Percentiles rank a stretch among this genome's conserved stretches.
Conservation (phyloP, 257 asterid species). For the Cruciata laevipes region DNA sequence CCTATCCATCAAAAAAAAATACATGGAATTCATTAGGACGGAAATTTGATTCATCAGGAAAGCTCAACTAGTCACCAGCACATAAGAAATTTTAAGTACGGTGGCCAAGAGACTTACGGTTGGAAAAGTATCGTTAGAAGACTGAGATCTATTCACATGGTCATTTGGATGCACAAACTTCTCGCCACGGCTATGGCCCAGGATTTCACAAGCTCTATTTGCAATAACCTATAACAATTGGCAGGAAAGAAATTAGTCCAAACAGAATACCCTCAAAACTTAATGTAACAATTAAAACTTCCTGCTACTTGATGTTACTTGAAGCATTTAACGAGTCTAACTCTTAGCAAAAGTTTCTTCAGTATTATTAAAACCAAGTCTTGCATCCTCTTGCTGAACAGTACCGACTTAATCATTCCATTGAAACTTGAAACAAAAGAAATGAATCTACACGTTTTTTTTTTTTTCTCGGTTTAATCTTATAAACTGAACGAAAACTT, state of each 20-base stretch:
- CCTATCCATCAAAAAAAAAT: conserved; percentile 38
- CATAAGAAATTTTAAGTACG: not conserved
- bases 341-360: not conserved
- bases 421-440: not conserved
- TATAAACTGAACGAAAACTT: not conserved
- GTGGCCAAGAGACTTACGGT: conserved; percentile 59
- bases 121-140: conserved; percentile 98
- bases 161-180: conserved; percentile 94
- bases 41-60: not conserved
- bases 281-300: not conserved
- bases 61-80: not conserved
- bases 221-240: conserved; percentile 73
- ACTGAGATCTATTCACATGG: conserved; percentile 94
- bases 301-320: not conserved
- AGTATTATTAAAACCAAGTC: not conserved
- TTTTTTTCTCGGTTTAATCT: not conserved
- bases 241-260: conserved; percentile 11
- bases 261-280: not conserved
- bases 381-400: not conserved
- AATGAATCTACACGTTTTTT: not conserved
- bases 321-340: not conserved
- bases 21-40: conserved; percentile 4
- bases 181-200: conserved; percentile 85
- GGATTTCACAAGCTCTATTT: conserved; percentile 95
- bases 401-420: not conserved